Conservation (phyloP, 129 eudicot genomes). For the Apium graveolens region DNA sequence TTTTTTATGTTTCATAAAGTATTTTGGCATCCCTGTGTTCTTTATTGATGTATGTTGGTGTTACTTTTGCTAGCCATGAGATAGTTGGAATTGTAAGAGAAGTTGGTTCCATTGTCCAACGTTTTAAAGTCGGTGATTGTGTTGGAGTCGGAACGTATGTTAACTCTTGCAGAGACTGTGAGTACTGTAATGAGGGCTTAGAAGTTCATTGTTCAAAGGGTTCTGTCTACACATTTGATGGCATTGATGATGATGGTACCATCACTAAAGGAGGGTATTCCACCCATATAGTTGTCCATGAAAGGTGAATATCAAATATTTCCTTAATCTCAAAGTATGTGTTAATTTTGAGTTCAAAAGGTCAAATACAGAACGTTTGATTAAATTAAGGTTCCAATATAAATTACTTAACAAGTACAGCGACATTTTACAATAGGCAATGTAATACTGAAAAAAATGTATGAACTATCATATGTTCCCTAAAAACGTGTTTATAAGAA, state of each 20-base stretch:
- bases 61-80: conserved; percentile 59
- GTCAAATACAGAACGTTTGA: neutral
- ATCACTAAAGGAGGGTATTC: conserved; percentile 93
- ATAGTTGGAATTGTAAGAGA: conserved; percentile 77
- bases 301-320: conserved; percentile 39
- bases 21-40: neutral
- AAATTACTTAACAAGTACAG: neutral
- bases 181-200: conserved; percentile 49
- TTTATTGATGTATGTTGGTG: conserved; percentile 1
- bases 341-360: neutral
- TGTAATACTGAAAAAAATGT: neutral
- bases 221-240: conserved; percentile 57
- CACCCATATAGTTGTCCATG: conserved; percentile 66
- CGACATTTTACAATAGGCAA: neutral
- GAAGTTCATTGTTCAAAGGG: conserved; percentile 79
- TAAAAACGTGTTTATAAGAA: neutral
- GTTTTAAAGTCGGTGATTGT: conserved; percentile 62
- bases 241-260: conserved; percentile 70
- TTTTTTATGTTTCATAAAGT: neutral
- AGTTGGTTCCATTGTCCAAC: conserved; percentile 57
- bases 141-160: conserved; percentile 94
- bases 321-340: neutral
- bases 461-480: neutral
- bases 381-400: neutral
- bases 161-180: conserved; percentile 87